Percentiles rank a stretch among this genome's conserved stretches.
Conservation (phyloP, 2,329 filamentous ascomycete species). For the Xylaria arbuscula region DNA sequence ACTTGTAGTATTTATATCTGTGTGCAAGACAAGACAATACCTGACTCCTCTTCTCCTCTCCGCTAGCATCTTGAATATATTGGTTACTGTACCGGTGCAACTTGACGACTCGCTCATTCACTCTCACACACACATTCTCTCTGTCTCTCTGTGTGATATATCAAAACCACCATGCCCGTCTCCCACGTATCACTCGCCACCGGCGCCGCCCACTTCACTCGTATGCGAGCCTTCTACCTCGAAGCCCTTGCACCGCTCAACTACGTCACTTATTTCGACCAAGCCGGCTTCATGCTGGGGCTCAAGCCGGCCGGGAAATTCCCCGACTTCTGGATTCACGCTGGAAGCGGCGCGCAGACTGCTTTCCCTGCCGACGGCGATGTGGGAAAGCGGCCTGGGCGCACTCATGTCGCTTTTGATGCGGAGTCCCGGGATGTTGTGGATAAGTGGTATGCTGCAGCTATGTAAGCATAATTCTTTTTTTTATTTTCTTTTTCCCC, state of each 20-base stretch:
- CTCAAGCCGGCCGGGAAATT: slow-evolving; percentile 29
- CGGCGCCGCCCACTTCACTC: slow-evolving; percentile 30
- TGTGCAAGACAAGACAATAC: too few species aligned
- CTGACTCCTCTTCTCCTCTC: too few species aligned
- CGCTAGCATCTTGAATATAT: too few species aligned
- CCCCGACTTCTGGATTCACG: slow-evolving; percentile 40
- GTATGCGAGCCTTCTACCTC: slow-evolving; percentile 40
- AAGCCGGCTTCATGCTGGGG: slow-evolving; percentile 32
- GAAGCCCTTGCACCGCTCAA: slow-evolving; percentile 34
- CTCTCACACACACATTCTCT: not conserved
- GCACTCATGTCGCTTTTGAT: slow-evolving; percentile 39
- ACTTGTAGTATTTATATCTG: not conserved
- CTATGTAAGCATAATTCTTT: slow-evolving; percentile 32
- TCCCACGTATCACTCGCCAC: slow-evolving; percentile 38
- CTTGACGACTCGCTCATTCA: too few species aligned
- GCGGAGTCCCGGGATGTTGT: slow-evolving; percentile 29
- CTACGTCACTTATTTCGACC: slow-evolving; percentile 38
- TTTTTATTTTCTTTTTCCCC: not conserved
- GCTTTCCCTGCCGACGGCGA: slow-evolving; percentile 22
- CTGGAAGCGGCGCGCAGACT: slow-evolving; percentile 36
- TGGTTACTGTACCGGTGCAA: too few species aligned
- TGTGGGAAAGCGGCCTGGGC: slow-evolving; percentile 27
- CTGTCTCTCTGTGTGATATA: not conserved
- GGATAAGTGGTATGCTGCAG: slow-evolving; percentile 36
- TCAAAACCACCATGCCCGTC: slow-evolving; percentile 32